These are phyloP conservation scores for Penicillium subrubescens DNA, from an alignment of 495 filamentous ascomycete species.

Conservation along the genomic window DNA sequence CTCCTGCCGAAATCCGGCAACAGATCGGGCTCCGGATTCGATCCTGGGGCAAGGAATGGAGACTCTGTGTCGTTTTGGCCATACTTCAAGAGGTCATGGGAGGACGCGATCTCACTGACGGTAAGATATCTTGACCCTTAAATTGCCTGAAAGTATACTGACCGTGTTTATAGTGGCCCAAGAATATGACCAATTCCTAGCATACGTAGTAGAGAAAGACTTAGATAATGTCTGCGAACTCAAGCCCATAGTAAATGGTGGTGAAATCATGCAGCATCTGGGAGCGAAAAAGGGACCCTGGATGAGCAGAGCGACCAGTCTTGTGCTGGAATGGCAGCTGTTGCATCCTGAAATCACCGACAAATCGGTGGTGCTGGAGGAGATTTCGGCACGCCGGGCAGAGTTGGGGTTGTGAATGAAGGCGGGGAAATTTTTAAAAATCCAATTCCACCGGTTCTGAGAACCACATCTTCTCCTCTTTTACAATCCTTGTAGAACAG, in stretches of 20 bases:
- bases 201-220: conserved; percentile 42
- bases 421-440: conserved; percentile 2
- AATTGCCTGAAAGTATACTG: conserved; percentile 10
- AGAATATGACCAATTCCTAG: conserved; percentile 50
- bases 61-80: conserved; percentile 68
- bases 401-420: conserved; percentile 55
- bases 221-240: conserved; percentile 49
- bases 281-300: conserved; percentile 70
- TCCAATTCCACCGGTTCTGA: not conserved
- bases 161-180: conserved; percentile 30
- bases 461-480: not conserved
- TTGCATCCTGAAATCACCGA: conserved; percentile 66
- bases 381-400: conserved; percentile 54
- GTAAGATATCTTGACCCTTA: conserved; percentile 22
- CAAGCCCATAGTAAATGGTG: conserved; percentile 67
- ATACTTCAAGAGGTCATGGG: conserved; percentile 66
- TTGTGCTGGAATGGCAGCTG: conserved; percentile 83
- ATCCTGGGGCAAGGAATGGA: conserved; percentile 77
- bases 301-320: conserved; percentile 71
- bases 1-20: conserved; percentile 47
- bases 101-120: conserved; percentile 31
- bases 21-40: conserved; percentile 75
- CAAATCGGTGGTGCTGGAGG: conserved; percentile 63
- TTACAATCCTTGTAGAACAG: not conserved
- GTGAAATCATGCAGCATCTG: conserved; percentile 61